Evolutionary conservation across 805 yeast species (phyloP).

Genomic region (Yamadazyma paraphyllophila): DNA sequence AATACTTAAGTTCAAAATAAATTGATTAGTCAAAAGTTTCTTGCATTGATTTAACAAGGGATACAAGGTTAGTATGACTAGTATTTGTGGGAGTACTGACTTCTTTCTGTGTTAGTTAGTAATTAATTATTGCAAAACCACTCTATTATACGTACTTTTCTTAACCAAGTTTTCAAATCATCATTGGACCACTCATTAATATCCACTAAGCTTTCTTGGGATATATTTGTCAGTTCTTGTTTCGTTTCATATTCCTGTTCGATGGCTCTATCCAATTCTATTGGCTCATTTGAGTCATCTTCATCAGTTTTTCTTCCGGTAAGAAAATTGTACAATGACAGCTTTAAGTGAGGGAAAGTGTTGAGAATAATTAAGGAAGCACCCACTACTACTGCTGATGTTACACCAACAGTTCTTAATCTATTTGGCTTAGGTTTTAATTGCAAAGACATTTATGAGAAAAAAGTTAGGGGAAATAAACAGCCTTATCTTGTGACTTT

Average conservation of each 20-base stretch:
- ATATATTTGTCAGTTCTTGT: slow-evolving; percentile 1
- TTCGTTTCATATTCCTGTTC: slow-evolving; percentile 4
- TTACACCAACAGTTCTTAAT: slow-evolving; percentile 21
- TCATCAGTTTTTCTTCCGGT: slow-evolving; percentile 19
- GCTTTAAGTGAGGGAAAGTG: slow-evolving; percentile 50
- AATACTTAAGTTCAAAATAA: slow-evolving; percentile 19
- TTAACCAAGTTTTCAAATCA: slow-evolving; percentile 34
- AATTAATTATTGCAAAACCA: slow-evolving; percentile 1
- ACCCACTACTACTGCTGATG: slow-evolving; percentile 44
- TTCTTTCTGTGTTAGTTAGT: slow-evolving; percentile 39
- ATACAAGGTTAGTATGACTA: slow-evolving; percentile 44
- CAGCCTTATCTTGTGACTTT: slow-evolving; percentile 1
- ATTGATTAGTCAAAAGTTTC: slow-evolving; percentile 19
- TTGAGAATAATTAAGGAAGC: slow-evolving; percentile 41
- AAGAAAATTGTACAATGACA: slow-evolving; percentile 22
- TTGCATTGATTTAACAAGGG: slow-evolving; percentile 46
- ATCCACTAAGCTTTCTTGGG: slow-evolving; percentile 23
- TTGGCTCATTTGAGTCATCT: slow-evolving; percentile 25
- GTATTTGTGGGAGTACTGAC: slow-evolving; percentile 45
- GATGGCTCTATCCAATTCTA: slow-evolving; percentile 16
- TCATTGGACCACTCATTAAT: slow-evolving; percentile 34
- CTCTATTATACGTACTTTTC: slow-evolving; percentile 32
- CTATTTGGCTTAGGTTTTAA: slow-evolving; percentile 15
- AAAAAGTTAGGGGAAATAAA: background rate
- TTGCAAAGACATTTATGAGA: slow-evolving; percentile 16